phyloP scores from a whole-genome alignment of 2,329 filamentous ascomycete species.

The Byssothecium circinans region DNA sequence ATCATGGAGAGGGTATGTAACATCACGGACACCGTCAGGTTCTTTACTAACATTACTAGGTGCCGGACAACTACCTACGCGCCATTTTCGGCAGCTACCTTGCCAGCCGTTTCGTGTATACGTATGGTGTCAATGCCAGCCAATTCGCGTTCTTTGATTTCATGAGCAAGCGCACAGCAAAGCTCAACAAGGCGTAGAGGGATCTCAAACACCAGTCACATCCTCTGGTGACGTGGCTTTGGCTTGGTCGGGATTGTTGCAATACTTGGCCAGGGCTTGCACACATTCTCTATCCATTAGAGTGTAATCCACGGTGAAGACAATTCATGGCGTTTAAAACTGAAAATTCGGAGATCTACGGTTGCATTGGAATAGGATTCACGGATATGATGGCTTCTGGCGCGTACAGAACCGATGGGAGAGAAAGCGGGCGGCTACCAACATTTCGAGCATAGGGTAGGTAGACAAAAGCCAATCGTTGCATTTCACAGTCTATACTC shows the following conservation, averaged over 20 bases:
- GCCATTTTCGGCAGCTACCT: conserved; percentile 96
- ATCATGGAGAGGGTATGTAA: conserved; percentile 73
- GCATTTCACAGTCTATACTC: neutral
- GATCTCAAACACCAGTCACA: neutral
- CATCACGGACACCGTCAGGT: neutral
- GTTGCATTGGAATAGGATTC: neutral
- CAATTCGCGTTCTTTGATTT: conserved; percentile 99
- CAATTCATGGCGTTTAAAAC: neutral
- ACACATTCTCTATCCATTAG: neutral
- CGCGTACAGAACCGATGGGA: neutral
- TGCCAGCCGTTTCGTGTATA: conserved; percentile 93
- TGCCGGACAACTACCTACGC: conserved; percentile 88
- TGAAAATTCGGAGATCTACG: neutral
- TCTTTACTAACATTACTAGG: conserved; percentile 47
- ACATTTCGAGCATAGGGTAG: neutral
- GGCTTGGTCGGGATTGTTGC: neutral
- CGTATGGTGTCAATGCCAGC: conserved; percentile 87
- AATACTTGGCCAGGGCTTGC: neutral
- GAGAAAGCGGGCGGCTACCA: neutral
- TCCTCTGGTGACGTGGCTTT: neutral
- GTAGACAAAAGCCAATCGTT: conserved; percentile 2
- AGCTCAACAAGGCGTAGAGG: conserved; percentile 24
- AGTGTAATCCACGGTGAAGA: neutral
- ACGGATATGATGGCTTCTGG: neutral
- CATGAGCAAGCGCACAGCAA: conserved; percentile 54